Conservation (phyloP, 73 alveolate genomes). For the Paramecium caudatum region DNA sequence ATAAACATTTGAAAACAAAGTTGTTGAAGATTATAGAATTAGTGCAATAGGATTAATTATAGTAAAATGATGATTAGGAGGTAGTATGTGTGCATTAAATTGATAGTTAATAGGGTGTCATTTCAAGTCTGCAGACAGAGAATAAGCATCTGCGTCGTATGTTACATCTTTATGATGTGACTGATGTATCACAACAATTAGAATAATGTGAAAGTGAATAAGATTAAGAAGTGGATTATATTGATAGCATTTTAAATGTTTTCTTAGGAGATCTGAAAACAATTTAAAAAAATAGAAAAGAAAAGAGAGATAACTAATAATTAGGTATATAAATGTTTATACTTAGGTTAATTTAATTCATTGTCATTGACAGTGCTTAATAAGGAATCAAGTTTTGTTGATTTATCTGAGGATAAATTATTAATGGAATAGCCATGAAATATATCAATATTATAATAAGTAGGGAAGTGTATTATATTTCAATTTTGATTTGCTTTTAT, state of each 20-base stretch:
- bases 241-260: conserved; percentile 13
- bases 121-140: conserved; percentile 23
- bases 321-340: not conserved
- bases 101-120: not conserved
- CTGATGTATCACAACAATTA: not conserved
- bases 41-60: conserved; percentile 51
- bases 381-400: conserved; percentile 67
- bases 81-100: conserved; percentile 8
- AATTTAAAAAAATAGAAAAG: not conserved
- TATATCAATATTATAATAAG: not conserved
- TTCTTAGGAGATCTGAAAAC: conserved; percentile 42
- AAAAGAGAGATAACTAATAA: conserved; percentile 38
- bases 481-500: conserved; percentile 15
- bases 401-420: conserved; percentile 58
- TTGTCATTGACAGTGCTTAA: conserved; percentile 36
- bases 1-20: not conserved
- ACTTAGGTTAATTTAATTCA: conserved; percentile 28
- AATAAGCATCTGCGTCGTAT: conserved; percentile 14
- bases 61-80: conserved; percentile 44
- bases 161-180: conserved; percentile 51
- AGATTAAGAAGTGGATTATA: conserved; percentile 32
- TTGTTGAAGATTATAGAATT: conserved; percentile 27
- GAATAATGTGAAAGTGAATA: not conserved
- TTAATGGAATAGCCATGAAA: conserved; percentile 56
- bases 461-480: not conserved